Evolutionary conservation across 2,329 filamentous ascomycete genomes (phyloP).

Genomic region (Curvularia lunata): DNA sequence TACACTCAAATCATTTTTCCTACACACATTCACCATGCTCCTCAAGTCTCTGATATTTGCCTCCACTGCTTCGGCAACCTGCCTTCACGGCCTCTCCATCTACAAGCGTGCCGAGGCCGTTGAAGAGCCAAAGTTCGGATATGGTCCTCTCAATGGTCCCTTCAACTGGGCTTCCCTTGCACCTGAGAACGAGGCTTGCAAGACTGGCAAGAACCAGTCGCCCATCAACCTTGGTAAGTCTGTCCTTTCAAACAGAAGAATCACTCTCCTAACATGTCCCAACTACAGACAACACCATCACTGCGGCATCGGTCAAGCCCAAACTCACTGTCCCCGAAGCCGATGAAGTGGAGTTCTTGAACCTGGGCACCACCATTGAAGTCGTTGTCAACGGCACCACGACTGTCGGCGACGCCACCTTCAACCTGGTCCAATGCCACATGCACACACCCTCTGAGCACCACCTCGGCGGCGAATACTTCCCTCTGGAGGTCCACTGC

Average conservation of each 20-base stretch:
- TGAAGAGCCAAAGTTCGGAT: slow-evolving; percentile 48
- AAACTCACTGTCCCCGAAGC: slow-evolving; percentile 51
- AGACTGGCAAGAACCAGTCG: slow-evolving; percentile 59
- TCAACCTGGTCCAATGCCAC: slow-evolving; percentile 62
- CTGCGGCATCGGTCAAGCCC: slow-evolving; percentile 37
- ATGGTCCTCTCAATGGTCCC: slow-evolving; percentile 55
- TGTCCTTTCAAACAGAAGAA: no score
- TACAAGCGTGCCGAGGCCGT: slow-evolving; percentile 36
- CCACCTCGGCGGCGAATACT: slow-evolving; percentile 57
- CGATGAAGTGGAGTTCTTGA: slow-evolving; percentile 59
- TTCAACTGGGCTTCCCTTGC: slow-evolving; percentile 60
- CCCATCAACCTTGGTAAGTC: slow-evolving; percentile 60
- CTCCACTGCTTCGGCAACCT: slow-evolving; percentile 48
- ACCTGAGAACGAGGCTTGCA: slow-evolving; percentile 56
- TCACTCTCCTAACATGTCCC: slow-evolving; percentile 7
- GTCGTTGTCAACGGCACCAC: slow-evolving; percentile 61
- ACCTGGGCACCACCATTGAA: slow-evolving; percentile 65
- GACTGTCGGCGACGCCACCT: slow-evolving; percentile 49
- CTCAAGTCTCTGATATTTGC: slow-evolving; percentile 41
- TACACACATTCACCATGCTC: slow-evolving; percentile 36
- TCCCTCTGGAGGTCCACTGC: slow-evolving; percentile 62
- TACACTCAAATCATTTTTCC: not conserved
- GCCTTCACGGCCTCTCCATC: slow-evolving; percentile 52
- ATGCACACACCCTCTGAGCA: slow-evolving; percentile 68
- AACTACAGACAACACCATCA: slow-evolving; percentile 41